Evolutionary conservation across 192 early-diverging fungal genomes (phyloP), one percentile per base, ranked within the genome.

Genomic region (Cetraspora pellucida): DNA sequence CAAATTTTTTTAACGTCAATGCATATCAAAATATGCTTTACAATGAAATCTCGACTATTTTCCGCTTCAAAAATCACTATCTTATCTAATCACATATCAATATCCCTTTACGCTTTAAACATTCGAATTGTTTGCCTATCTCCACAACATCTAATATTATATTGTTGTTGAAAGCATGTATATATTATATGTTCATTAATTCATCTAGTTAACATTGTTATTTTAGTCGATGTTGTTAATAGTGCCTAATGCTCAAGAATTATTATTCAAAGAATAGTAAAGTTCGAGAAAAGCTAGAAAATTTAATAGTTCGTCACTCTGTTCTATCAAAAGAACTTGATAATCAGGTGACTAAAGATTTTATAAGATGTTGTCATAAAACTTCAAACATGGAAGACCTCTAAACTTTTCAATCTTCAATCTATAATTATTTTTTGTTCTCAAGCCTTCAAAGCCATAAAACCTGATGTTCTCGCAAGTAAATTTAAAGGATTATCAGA

Each of bases 401-500:
- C n/a, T n/a, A n/a, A n/a, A n/a, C n/a, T n/a, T n/a, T n/a, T n/a
- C n/a, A n/a, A n/a, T n/a, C n/a, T n/a, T 47, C n/a, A 21, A 23
- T 37, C 37, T 23, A 67, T 47, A 0, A 10, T 13, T 46, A 27
- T 28, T 54, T 14, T 54, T 27, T 71, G 14, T 28, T 72, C n/a
- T 55, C 17, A 10, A 72, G 70, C 14, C 25, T 57, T 72, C 52
- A 43, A 31, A 6, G 11, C 13, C 13, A 25, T 49, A 31, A 25
- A 72, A 43, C 30, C 77, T 10, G 77, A 78, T 43, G 21, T 19
- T 19, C 23, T 74, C n/a, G 58, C 71, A 23, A 25, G 19, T 11
- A 31, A 46, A 31, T 79, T 61, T 23, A 79, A 79, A 58, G 78
- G 75, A 65, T 65, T 79, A 28, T 75, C 78, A 50, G 46, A 68